A percentile compares a stretch with the other conserved stretches of the same genome.
phyloP scores from a whole-genome alignment of 2,329 filamentous ascomycete genomes.

The Chaetomiaceae sp. region DNA sequence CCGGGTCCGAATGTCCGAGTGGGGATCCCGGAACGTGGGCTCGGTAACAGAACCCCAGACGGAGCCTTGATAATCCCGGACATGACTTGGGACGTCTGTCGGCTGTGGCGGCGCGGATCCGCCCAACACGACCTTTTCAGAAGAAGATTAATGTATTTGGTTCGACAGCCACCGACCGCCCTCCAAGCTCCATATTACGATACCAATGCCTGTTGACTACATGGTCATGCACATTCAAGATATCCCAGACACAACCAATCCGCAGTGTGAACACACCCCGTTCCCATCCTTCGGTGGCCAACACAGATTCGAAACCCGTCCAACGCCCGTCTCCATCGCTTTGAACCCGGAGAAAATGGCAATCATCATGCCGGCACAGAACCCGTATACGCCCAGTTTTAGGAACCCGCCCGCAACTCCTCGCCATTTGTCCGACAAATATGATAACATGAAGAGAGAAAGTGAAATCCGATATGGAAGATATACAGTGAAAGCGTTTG shows the following conservation, averaged over 20 bases:
- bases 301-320: neutral
- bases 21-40: constrained; percentile 6
- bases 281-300: too few relatives aligned
- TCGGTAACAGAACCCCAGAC: constrained; percentile 1
- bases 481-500: too few relatives aligned
- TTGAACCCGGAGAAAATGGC: neutral
- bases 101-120: too few relatives aligned
- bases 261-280: too few relatives aligned
- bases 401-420: neutral
- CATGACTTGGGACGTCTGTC: too few relatives aligned
- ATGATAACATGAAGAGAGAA: neutral
- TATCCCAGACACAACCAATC: neutral
- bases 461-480: neutral
- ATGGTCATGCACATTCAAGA: neutral
- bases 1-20: constrained; percentile 8
- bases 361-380: neutral
- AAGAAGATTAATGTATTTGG: neutral
- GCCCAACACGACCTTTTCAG: too few relatives aligned
- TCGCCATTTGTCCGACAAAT: neutral
- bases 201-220: neutral
- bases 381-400: neutral
- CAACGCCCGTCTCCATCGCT: neutral
- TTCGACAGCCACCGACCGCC: too few relatives aligned
- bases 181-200: neutral
- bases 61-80: constrained; percentile 1